phyloP scores from a whole-genome alignment of 1,139 yeast genomes.

The Yamadazyma diospyri region DNA sequence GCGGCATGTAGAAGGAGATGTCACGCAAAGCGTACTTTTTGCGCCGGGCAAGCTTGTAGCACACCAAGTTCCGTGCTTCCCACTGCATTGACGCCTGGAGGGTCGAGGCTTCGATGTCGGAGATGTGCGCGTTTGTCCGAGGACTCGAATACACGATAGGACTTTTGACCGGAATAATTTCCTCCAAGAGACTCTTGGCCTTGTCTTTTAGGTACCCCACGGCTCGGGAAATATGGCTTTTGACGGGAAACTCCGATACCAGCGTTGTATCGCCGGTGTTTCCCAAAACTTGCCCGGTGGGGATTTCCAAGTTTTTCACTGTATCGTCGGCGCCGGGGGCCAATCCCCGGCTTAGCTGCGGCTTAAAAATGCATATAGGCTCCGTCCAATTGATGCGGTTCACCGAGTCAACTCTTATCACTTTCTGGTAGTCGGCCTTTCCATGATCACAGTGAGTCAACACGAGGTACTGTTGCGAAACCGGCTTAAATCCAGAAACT shows the following conservation, averaged over 20 bases:
- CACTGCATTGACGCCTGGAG: slow-evolving; percentile 25
- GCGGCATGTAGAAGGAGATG: slow-evolving; percentile 52
- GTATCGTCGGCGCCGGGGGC: slow-evolving; percentile 10
- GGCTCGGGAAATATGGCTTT: neutral
- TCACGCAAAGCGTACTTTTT: slow-evolving; percentile 53
- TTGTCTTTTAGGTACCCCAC: slow-evolving; percentile 15
- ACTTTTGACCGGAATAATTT: slow-evolving; percentile 17
- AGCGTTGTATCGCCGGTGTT: neutral
- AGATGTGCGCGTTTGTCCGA: slow-evolving; percentile 16
- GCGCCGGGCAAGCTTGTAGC: slow-evolving; percentile 63
- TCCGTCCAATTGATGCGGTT: slow-evolving; percentile 50
- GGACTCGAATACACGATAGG: slow-evolving; percentile 27
- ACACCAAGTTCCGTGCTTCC: slow-evolving; percentile 36
- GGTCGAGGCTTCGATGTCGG: slow-evolving; percentile 20
- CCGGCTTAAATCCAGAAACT: slow-evolving; percentile 35
- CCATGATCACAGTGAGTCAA: slow-evolving; percentile 59
- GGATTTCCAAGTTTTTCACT: slow-evolving; percentile 10
- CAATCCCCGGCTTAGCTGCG: slow-evolving; percentile 18
- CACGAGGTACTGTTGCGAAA: slow-evolving; percentile 44
- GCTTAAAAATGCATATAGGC: slow-evolving; percentile 48
- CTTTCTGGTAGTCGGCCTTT: slow-evolving; percentile 43
- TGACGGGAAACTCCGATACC: neutral
- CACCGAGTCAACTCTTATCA: slow-evolving; percentile 28
- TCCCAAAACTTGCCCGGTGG: neutral
- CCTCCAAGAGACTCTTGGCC: slow-evolving; percentile 22